Percentiles rank a stretch among this genome's conserved stretches.
These are phyloP conservation scores for Hanseniaspora nectarophila DNA, from an alignment of 805 yeast species.

Conservation along the genomic window DNA sequence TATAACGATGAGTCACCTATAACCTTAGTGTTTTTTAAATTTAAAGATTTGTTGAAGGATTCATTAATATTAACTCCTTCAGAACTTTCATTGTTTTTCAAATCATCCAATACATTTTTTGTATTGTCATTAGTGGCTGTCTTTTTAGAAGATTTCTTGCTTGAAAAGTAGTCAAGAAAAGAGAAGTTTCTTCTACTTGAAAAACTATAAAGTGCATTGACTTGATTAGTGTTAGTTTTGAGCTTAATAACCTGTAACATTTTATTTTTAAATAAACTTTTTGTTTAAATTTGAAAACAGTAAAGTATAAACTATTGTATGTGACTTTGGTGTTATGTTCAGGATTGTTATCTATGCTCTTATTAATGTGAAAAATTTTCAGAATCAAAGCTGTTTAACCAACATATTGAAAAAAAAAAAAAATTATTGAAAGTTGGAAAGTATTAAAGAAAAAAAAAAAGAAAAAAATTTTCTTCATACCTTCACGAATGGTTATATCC, in stretches of 20 bases:
- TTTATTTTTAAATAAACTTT: too few species aligned
- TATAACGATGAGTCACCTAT: neutral
- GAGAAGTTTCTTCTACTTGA: neutral
- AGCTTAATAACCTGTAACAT: neutral
- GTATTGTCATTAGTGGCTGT: neutral
- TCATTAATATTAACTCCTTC: neutral
- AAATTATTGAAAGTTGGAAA: neutral
- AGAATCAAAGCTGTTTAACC: too few species aligned
- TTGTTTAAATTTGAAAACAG: too few species aligned
- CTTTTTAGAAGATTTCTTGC: neutral
- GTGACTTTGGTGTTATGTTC: too few species aligned
- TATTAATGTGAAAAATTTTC: too few species aligned
- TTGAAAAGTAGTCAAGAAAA: neutral
- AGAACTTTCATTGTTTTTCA: neutral
- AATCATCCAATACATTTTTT: neutral
- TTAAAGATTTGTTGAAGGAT: neutral
- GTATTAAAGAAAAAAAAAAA: neutral
- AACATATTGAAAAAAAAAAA: too few species aligned
- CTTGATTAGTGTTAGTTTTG: neutral
- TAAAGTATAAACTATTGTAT: too few species aligned
- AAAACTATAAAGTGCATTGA: neutral
- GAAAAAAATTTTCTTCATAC: neutral
- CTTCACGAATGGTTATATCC: neutral
- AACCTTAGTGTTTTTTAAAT: slow-evolving; percentile 1
- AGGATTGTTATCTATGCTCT: too few species aligned